Evolutionary conservation across 2,329 filamentous ascomycete species (phyloP).

Genomic region (Fusarium armeniacum): DNA sequence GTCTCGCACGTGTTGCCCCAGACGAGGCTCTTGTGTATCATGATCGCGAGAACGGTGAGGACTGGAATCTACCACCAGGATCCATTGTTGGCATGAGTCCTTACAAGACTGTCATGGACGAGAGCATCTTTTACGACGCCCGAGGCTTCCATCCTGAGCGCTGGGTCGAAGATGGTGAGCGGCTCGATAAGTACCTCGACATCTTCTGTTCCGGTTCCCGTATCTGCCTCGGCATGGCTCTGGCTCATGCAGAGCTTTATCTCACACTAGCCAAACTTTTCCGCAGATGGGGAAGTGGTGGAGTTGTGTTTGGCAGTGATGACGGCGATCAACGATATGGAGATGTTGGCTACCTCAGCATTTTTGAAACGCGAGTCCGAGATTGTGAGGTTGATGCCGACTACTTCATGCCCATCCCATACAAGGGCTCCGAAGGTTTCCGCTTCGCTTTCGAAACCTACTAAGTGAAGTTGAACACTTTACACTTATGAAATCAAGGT

Average conservation of each 20-base stretch:
- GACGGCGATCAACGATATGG: constrained; percentile 53
- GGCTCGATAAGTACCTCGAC: constrained; percentile 54
- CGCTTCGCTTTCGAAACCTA: constrained; percentile 54
- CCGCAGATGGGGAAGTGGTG: constrained; percentile 55
- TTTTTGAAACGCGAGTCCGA: constrained; percentile 54
- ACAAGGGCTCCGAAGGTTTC: constrained; percentile 55
- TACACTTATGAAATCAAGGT: constrained; percentile 27
- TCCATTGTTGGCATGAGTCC: constrained; percentile 57
- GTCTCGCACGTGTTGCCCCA: constrained; percentile 64
- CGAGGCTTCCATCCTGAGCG: constrained; percentile 55
- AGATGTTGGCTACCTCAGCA: constrained; percentile 54
- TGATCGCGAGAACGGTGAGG: constrained; percentile 48
- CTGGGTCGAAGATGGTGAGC: constrained; percentile 54
- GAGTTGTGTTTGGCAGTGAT: constrained; percentile 50
- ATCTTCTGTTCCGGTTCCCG: constrained; percentile 56
- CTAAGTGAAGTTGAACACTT: constrained; percentile 28
- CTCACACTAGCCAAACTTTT: constrained; percentile 57
- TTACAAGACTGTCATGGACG: constrained; percentile 55
- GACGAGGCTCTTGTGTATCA: constrained; percentile 51
- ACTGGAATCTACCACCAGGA: constrained; percentile 53
- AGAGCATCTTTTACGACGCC: constrained; percentile 53
- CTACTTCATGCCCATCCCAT: constrained; percentile 58
- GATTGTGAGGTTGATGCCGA: constrained; percentile 57
- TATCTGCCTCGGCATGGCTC: constrained; percentile 56
- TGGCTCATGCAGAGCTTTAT: constrained; percentile 58